Evolutionary conservation across 345 rosid species (phyloP), one percentile per base, ranked within the genome.

Genomic region (Aquilaria sinensis): DNA sequence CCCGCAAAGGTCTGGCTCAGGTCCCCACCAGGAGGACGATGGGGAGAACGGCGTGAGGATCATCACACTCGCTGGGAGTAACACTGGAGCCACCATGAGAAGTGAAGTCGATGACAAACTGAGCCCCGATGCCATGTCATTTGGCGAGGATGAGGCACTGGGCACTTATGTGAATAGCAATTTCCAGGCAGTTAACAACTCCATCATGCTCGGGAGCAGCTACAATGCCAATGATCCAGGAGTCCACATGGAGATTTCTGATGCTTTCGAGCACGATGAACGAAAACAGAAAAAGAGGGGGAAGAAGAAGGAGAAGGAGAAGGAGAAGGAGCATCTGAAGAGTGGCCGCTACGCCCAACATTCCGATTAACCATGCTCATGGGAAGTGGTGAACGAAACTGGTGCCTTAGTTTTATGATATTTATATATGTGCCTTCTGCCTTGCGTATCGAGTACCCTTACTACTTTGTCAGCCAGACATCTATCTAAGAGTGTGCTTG

Each of bases 181-280:
- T 58, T 90, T 86, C 69, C 98, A 90, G 58, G 86, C 98, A 0
- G 83, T 93, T 33, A 93, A 90, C 77, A 93, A 93, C 68, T 93
- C 98, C 2, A 79, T 93, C 57, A 86, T 90, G 98, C 62, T 93
- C 46, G 75, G 77, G 0, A 84, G 90, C 63, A 66, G 57, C 47
- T 83, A 90, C 79, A 81, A 31, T 68, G 78, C 95, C 56, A 83
- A 90, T 60, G 96, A 93, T 67, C 98, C 98, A 0, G 97, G 98
- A 0, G 96, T 93, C 68, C 97, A 90, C 58, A 55, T 90, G 75
- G 92, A 88, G 23, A 80, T 93, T 51, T 69, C 82, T 0, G 92
- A 81, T 64, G 57, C 67, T 51, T 60, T 63, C 31, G 75, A 75
- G 32, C 60, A 14, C 5, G 63, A 34, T 31, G 68, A 47, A 32